Evolutionary conservation across 2,329 filamentous ascomycete species (phyloP).

Genomic region (Rutstroemia sp.): DNA sequence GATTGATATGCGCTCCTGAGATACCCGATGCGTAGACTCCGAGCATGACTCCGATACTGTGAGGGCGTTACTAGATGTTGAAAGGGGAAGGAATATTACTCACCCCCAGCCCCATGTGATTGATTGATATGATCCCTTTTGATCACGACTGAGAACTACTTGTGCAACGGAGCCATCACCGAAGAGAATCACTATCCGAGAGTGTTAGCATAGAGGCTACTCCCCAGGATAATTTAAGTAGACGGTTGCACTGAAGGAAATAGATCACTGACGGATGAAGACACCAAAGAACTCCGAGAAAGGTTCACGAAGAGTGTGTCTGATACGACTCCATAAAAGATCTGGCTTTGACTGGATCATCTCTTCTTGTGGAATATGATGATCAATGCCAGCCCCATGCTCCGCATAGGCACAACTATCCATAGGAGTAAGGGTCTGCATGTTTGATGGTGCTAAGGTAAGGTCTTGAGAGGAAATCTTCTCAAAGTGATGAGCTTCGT

Average conservation of each 20-base stretch:
- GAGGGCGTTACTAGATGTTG: constrained; percentile 4
- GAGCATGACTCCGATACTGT: constrained; percentile 60
- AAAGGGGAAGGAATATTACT: background rate
- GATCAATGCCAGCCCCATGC: constrained; percentile 29
- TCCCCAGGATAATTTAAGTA: background rate
- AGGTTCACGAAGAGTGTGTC: constrained; percentile 20
- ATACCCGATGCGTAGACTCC: constrained; percentile 58
- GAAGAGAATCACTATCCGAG: constrained; percentile 44
- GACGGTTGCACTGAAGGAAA: background rate
- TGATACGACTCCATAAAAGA: constrained; percentile 21
- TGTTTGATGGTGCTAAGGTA: background rate
- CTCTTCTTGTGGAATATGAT: constrained; percentile 28
- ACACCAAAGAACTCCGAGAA: constrained; percentile 64
- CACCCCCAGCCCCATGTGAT: constrained; percentile 29
- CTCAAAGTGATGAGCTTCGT: background rate
- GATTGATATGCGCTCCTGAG: constrained; percentile 62
- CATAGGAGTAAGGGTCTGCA: background rate
- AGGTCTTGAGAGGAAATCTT: background rate
- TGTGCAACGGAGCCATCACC: constrained; percentile 64
- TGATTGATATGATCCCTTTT: constrained; percentile 24
- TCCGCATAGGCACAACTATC: constrained; percentile 20
- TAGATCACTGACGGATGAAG: constrained; percentile 43
- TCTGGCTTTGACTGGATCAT: constrained; percentile 19
- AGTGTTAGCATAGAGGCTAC: background rate
- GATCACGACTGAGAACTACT: constrained; percentile 42